phyloP scores from a whole-genome alignment of 106 monocot species.

The Platanthera guangdongensis region DNA sequence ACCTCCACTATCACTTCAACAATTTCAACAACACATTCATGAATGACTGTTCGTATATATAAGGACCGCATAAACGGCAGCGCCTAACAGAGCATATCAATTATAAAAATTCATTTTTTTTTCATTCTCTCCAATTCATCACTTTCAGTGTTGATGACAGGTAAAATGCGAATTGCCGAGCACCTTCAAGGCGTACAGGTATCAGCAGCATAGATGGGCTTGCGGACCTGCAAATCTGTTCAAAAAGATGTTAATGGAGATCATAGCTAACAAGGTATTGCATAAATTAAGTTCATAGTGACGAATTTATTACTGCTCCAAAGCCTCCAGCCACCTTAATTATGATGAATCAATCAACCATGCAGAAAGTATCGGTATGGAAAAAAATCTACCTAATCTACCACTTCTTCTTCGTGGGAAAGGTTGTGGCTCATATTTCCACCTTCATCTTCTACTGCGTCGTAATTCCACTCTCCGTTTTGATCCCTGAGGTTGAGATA shows the following conservation, averaged over 20 bases:
- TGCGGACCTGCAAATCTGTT: constrained; percentile 42
- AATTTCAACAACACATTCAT: too few relatives aligned
- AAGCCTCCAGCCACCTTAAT: too few relatives aligned
- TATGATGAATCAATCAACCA: too few relatives aligned
- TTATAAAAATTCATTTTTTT: too few relatives aligned
- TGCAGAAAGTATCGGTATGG: constrained; percentile 45
- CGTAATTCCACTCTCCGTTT: constrained; percentile 28
- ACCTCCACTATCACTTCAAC: too few relatives aligned
- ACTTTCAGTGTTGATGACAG: background rate
- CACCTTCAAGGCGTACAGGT: constrained; percentile 36
- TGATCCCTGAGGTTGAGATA: constrained; percentile 33
- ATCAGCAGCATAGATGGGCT: constrained; percentile 46
- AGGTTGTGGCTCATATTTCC: constrained; percentile 34
- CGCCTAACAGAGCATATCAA: too few relatives aligned
- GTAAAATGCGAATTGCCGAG: constrained; percentile 39
- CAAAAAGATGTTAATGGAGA: constrained; percentile 36
- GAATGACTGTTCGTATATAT: too few relatives aligned
- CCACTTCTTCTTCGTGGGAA: constrained; percentile 49
- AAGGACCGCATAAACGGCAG: too few relatives aligned
- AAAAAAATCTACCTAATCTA: constrained; percentile 37
- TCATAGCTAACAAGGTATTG: constrained; percentile 32
- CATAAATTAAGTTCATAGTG: background rate
- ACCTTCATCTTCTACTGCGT: constrained; percentile 47
- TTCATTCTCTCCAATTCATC: too few relatives aligned
- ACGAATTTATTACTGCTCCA: background rate